phyloP scores from a whole-genome alignment of 1,139 yeast genomes.

The Suhomyces bribrorum region DNA sequence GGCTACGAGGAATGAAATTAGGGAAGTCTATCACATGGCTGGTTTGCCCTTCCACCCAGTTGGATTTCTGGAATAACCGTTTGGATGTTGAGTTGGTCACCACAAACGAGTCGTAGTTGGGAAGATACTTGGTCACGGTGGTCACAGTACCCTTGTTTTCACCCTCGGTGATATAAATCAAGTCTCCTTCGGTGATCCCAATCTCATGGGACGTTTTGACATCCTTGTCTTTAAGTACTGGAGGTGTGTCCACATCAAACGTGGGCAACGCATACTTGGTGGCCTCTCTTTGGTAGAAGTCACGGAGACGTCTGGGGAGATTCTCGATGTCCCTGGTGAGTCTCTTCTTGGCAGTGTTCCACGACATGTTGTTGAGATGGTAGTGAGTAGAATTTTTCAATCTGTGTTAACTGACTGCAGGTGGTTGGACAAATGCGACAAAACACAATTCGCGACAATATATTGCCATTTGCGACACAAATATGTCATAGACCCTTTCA shows the following conservation, averaged over 20 bases:
- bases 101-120: slow-evolving; percentile 35
- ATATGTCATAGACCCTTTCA: no score
- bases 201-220: slow-evolving; percentile 33
- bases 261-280: slow-evolving; percentile 39
- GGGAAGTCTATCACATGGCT: slow-evolving; percentile 72
- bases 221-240: slow-evolving; percentile 26
- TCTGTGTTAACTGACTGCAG: slow-evolving; percentile 1
- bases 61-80: slow-evolving; percentile 56
- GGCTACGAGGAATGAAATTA: slow-evolving; percentile 49
- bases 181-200: slow-evolving; percentile 45
- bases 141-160: slow-evolving; percentile 72
- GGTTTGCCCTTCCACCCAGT: slow-evolving; percentile 74
- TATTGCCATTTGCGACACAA: no score
- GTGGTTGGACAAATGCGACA: background rate
- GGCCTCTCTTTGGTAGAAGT: slow-evolving; percentile 25
- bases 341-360: slow-evolving; percentile 39
- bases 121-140: slow-evolving; percentile 36
- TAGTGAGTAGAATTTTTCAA: slow-evolving; percentile 1
- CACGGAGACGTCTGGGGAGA: slow-evolving; percentile 34
- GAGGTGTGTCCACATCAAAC: slow-evolving; percentile 27
- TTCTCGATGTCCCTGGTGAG: slow-evolving; percentile 39
- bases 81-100: slow-evolving; percentile 39
- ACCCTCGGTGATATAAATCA: slow-evolving; percentile 61
- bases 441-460: no score
- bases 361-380: slow-evolving; percentile 31